Conservation (phyloP, 2,329 filamentous ascomycete species). For the Hyphodiscus sp. region DNA sequence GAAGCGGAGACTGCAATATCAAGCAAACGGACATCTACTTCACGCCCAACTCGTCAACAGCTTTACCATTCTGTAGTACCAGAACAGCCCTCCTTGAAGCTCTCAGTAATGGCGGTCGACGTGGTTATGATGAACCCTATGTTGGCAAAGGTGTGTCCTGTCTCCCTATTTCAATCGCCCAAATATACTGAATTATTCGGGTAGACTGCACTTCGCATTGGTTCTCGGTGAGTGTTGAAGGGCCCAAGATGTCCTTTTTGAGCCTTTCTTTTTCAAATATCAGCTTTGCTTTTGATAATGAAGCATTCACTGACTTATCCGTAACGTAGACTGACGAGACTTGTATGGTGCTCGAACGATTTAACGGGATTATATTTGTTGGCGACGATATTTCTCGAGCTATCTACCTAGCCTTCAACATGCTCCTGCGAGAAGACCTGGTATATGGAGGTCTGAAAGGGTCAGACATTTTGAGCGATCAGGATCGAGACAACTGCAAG, state of each 20-base stretch:
- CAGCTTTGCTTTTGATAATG: too few relatives aligned
- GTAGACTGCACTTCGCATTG: too few relatives aligned
- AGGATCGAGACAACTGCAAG: constrained; percentile 29
- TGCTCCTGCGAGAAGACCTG: constrained; percentile 36
- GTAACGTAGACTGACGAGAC: constrained; percentile 30
- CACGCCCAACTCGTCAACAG: constrained; percentile 5
- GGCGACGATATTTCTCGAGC: constrained; percentile 35
- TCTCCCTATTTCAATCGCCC: too few relatives aligned
- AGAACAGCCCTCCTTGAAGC: constrained; percentile 32
- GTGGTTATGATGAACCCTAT: constrained; percentile 35
- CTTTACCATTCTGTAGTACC: constrained; percentile 17
- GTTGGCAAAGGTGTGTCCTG: constrained; percentile 14
- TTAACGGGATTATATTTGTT: constrained; percentile 36
- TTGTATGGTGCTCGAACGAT: constrained; percentile 38
- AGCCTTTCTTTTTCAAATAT: too few relatives aligned
- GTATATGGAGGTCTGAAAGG: constrained; percentile 27
- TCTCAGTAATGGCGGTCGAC: constrained; percentile 35
- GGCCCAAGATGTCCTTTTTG: too few relatives aligned
- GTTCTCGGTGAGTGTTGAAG: too few relatives aligned
- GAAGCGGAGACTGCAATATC: constrained; percentile 17
- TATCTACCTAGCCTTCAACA: constrained; percentile 39
- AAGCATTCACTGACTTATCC: too few relatives aligned
- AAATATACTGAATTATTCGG: too few relatives aligned
- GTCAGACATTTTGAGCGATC: constrained; percentile 27
- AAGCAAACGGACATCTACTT: constrained; percentile 13